Conservation (phyloP, 177 flowering plant species). For the Vitis hybrid region DNA sequence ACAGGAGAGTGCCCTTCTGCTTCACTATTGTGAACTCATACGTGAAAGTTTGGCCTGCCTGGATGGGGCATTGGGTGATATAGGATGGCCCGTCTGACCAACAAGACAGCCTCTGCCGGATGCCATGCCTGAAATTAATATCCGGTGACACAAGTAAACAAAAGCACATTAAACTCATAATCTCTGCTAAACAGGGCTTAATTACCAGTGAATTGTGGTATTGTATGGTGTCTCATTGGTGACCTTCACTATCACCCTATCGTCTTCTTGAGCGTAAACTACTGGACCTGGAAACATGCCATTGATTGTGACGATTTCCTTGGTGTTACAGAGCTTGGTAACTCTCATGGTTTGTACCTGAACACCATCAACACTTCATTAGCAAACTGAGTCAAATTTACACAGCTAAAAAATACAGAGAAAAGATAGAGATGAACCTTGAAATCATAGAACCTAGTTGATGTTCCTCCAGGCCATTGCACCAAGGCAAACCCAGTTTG, state of each 20-base stretch:
- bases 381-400: background rate
- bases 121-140: constrained; percentile 62
- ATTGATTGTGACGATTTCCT: constrained; percentile 53
- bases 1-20: constrained; percentile 71
- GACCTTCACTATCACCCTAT: constrained; percentile 50
- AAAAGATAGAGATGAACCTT: constrained; percentile 30
- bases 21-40: constrained; percentile 56
- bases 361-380: background rate
- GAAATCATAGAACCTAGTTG: constrained; percentile 61
- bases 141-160: background rate
- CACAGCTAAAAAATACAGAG: background rate
- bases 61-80: constrained; percentile 81
- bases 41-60: constrained; percentile 51
- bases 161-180: background rate
- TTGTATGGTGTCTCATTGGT: constrained; percentile 59
- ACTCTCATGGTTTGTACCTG: constrained; percentile 57
- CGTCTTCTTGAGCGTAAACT: constrained; percentile 62
- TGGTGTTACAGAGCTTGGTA: constrained; percentile 51
- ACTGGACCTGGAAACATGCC: constrained; percentile 67
- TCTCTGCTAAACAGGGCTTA: background rate
- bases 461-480: constrained; percentile 29
- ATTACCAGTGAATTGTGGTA: constrained; percentile 68
- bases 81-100: constrained; percentile 83
- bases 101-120: constrained; percentile 51
- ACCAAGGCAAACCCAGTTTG: constrained; percentile 19